Conservation (phyloP, 1,284 basidiomycete species). For the Melanopsichium pennsylvanicum region DNA sequence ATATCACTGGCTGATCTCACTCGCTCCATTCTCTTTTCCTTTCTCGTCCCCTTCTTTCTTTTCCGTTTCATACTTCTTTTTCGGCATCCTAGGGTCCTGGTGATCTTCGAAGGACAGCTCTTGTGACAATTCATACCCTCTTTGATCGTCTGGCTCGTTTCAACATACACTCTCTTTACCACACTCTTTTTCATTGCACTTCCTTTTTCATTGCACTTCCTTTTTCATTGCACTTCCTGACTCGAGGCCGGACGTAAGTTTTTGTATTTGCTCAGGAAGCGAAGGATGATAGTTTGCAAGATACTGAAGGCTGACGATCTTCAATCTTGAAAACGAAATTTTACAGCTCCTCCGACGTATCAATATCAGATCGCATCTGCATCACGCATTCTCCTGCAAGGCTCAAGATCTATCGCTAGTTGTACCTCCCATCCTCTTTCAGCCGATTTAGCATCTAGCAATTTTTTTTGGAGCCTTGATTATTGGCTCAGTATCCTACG, state of each 20-base stretch:
- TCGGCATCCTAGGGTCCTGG: slow-evolving; percentile 14
- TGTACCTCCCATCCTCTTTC: too few species aligned
- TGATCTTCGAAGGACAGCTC: slow-evolving; percentile 8
- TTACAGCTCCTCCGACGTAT: too few species aligned
- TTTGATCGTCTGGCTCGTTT: slow-evolving; percentile 4
- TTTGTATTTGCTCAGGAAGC: too few species aligned
- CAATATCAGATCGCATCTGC: too few species aligned
- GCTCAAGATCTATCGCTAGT: too few species aligned
- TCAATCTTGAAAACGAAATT: too few species aligned
- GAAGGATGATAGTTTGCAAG: too few species aligned
- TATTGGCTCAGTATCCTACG: too few species aligned
- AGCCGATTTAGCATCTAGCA: too few species aligned
- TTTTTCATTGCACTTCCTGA: neutral
- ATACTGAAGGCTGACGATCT: too few species aligned
- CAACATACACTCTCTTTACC: slow-evolving; percentile 12
- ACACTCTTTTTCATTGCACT: neutral
- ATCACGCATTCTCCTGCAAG: too few species aligned
- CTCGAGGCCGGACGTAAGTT: slow-evolving; percentile 35
- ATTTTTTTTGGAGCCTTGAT: too few species aligned
- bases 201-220: neutral
- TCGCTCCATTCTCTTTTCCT: slow-evolving; percentile 13
- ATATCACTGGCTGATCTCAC: slow-evolving; percentile 42
- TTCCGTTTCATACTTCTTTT: slow-evolving; percentile 13
- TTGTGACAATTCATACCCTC: neutral
- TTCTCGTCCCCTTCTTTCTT: neutral